Base-by-base conservation (phyloP, 352 stramenopile species). In the Phytophthora aleatoria region DNA sequence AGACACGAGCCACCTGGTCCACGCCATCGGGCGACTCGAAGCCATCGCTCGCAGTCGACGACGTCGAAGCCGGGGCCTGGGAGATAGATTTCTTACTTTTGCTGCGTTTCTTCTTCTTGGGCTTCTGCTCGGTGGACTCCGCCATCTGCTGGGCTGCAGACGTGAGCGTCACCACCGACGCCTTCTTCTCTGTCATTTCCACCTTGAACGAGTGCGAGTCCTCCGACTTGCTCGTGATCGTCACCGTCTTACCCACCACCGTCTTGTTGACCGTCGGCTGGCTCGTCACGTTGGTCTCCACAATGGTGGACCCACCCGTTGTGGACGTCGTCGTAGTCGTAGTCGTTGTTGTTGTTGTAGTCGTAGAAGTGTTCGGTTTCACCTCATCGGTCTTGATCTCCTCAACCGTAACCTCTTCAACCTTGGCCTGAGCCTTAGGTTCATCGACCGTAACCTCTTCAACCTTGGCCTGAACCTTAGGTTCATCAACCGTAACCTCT, bases 81-180 rank as follows among this genome's bases (percentile, higher is more conserved):
- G 47, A 50, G 16, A 69, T 57, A 20, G 52, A 59, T 60, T 74
- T 72, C 51, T 67, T 77, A 52, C 67, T 55, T 41, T 58, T 9
- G 35, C 50, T 73, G 48, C 61, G 70, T 56, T 76, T 74, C 63
- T 81, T 81, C 65, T 81, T 77, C 61, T 80, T 80, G 24, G 57
- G 33, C 57, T 73, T 76, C 35, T 69, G 28, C 42, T 60, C 61
- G 7, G 15, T 26, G 31, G 55, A 7, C 4, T 62, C 50, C 24
- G 13, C 55, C 55, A 70, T 54, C 9, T 74, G 36, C 56, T 66
- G 57, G 28, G 57, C 43, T 3, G 60, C 52, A 41, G 47, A 16
- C 50, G 49, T 53, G 10, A 67, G 51, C 27, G 67, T 70, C 36
- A 70, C 67, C 41, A 68, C 64, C 26, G 53, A 70, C 36, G 57